Base-by-base conservation (phyloP, 192 early-diverging fungal genomes). In the Thoreauomyces humboldtii region DNA sequence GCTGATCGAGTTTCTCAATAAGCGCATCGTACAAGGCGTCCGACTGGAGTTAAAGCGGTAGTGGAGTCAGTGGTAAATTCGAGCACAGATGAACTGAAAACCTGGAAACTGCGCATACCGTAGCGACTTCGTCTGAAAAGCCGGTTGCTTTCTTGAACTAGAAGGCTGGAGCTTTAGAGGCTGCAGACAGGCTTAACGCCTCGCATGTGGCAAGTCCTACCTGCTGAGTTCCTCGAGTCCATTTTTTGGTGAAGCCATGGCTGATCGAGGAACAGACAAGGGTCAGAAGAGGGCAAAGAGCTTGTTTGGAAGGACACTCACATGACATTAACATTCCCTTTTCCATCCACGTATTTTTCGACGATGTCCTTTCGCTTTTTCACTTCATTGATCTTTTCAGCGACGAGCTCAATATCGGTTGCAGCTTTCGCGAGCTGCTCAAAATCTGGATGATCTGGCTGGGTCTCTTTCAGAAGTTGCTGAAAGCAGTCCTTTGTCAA, bases 311-410 rank as follows among this genome's bases (percentile, higher is more conserved):
- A 41, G 36, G 25, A 6, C 28, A 65, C 86, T 75, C 77, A 89
- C 83, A 83, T 88, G 2, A 85, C 77, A 65, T 92, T 89, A 3
- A 74, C 69, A 58, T 78, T 82, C 38, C 80, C 80, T 52, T 88
- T 89, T 19, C 81, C 82, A 22, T 87, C 86, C 0, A 93, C 87
- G 66, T 91, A 88, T 66, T 89, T 89, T 48, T 92, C 89, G 4
- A 91, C 87, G 53, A 91, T 87, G 70, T 91, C 92, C 61, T 90
- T 92, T n/a, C 90, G 80, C 51, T 86, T 82, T 67, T 94, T 94
- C 24, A 90, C 86, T 38, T 89, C 85, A 74, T 94, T 94, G 60
- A 94, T 92, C 31, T 84, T 85, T 46, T 89, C 90, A 2, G 90
- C 92, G 14, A 93, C 78, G 22, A 74, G 67, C 37, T 87, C 74